Percentiles rank a stretch among this genome's conserved stretches.
These are phyloP conservation scores for Giardia duodenalis DNA, from an alignment of 208 protist species.

Conservation along the genomic window DNA sequence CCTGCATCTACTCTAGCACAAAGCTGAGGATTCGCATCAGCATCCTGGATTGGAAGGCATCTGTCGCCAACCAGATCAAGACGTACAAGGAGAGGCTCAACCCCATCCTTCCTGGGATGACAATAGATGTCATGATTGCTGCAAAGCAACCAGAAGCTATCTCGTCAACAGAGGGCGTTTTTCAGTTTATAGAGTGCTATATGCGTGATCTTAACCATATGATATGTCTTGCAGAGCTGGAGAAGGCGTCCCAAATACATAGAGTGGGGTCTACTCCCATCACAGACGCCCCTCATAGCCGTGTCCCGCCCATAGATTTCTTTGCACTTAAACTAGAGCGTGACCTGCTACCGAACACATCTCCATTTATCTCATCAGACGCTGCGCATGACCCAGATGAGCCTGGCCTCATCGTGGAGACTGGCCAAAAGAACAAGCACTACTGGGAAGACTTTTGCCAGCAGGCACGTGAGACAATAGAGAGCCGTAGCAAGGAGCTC, in stretches of 20 bases:
- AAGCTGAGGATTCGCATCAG: neutral
- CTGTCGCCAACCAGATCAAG: neutral
- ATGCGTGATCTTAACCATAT: neutral
- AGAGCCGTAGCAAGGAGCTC: neutral
- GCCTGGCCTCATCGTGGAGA: neutral
- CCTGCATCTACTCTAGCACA: neutral
- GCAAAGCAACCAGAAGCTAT: neutral
- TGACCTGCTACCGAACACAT: neutral
- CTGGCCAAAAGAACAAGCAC: neutral
- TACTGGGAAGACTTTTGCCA: neutral
- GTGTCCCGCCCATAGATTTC: neutral
- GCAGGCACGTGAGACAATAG: neutral
- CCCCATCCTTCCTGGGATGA: neutral
- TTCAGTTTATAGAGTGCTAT: neutral
- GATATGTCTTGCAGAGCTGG: neutral
- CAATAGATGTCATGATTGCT: neutral
- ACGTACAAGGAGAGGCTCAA: neutral
- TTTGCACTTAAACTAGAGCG: neutral
- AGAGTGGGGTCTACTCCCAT: neutral
- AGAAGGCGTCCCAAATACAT: neutral
- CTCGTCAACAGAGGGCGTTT: neutral
- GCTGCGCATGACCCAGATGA: too few species aligned
- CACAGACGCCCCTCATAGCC: neutral
- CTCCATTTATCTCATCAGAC: neutral
- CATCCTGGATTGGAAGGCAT: neutral